phyloP scores from a whole-genome alignment of 371 early-diverging fungal species.

The Mucor piriformis region DNA sequence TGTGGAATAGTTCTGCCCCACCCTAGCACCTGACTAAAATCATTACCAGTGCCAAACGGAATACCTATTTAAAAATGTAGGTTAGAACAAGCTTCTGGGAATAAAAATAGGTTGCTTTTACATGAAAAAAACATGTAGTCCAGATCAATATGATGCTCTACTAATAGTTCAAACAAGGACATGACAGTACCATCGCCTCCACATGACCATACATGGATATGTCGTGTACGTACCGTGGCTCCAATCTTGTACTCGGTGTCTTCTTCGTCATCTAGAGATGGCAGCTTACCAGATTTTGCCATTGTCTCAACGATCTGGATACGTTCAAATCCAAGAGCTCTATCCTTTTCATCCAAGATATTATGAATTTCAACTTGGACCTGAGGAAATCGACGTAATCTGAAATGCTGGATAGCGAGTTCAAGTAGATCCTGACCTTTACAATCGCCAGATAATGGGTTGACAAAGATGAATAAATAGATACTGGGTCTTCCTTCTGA shows the following conservation, averaged over 20 bases:
- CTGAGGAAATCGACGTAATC: constrained; percentile 55
- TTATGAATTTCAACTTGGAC: constrained; percentile 68
- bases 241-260: not conserved
- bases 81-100: not conserved
- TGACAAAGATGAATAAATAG: constrained; percentile 66
- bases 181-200: constrained; percentile 73
- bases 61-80: constrained; percentile 35
- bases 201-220: constrained; percentile 68
- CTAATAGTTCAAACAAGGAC: constrained; percentile 59
- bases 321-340: constrained; percentile 41
- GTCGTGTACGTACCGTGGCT: constrained; percentile 25
- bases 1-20: constrained; percentile 66
- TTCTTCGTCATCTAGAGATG: constrained; percentile 11
- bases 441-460: constrained; percentile 63
- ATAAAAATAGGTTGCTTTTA: constrained; percentile 15
- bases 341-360: constrained; percentile 52
- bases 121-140: constrained; percentile 63
- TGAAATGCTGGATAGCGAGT: constrained; percentile 59
- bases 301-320: constrained; percentile 36
- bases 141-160: constrained; percentile 51
- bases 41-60: constrained; percentile 72
- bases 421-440: constrained; percentile 57
- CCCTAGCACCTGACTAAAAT: constrained; percentile 65
- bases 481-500: constrained; percentile 46
- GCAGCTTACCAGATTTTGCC: constrained; percentile 25